Percentiles rank a stretch among this genome's conserved stretches.
Conservation (phyloP, 441 rosid species). For the Populus tomentosa region DNA sequence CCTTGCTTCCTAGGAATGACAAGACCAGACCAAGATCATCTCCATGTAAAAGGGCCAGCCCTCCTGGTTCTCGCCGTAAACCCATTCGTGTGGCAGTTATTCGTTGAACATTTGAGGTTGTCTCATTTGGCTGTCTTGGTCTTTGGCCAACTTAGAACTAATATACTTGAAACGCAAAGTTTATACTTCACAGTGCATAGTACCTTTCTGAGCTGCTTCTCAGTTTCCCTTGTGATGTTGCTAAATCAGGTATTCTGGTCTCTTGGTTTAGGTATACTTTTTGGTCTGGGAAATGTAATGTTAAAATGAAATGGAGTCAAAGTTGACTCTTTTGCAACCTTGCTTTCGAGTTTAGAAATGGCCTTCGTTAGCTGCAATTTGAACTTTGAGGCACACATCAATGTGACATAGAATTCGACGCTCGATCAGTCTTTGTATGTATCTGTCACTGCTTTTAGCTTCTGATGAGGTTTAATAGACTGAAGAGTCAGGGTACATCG, state of each 20-base stretch:
- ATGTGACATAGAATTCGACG: background rate
- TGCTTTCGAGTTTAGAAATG: background rate
- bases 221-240: background rate
- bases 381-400: background rate
- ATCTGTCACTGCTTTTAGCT: background rate
- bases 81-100: conserved; percentile 16
- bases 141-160: background rate
- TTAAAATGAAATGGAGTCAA: background rate
- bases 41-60: conserved; percentile 30
- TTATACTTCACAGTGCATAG: background rate
- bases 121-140: background rate
- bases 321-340: background rate
- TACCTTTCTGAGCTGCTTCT: background rate
- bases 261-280: background rate
- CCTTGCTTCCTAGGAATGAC: conserved; percentile 23
- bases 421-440: too few relatives aligned
- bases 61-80: conserved; percentile 20
- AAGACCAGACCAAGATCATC: conserved; percentile 28
- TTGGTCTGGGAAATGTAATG: background rate
- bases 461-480: background rate
- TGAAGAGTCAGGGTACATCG: too few relatives aligned
- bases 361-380: background rate
- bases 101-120: conserved; percentile 8
- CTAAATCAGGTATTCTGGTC: background rate
- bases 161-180: background rate